Evolutionary conservation across 2,329 filamentous ascomycete genomes (phyloP).

Genomic region (Teratosphaeria gauchensis): DNA sequence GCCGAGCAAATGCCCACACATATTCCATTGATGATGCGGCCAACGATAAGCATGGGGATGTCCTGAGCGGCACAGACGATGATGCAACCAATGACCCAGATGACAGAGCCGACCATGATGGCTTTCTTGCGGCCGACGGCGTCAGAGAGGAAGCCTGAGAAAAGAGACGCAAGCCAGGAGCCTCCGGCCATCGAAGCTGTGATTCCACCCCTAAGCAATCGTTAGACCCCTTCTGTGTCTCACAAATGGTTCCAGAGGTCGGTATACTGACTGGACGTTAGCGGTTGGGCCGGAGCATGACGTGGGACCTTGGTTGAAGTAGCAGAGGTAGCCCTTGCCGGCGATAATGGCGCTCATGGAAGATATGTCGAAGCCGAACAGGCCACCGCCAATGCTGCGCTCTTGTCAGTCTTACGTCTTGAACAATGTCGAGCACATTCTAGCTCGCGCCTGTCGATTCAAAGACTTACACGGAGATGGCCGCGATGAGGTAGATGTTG

Average conservation of each 20-base stretch:
- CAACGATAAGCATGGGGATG: slow-evolving; percentile 61
- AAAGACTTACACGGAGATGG: slow-evolving; percentile 33
- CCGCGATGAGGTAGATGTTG: slow-evolving; percentile 50
- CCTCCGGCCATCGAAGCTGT: slow-evolving; percentile 63
- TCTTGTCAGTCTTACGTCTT: background rate
- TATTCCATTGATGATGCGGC: slow-evolving; percentile 61
- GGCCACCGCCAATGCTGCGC: slow-evolving; percentile 51
- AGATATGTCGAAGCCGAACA: slow-evolving; percentile 72
- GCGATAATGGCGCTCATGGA: slow-evolving; percentile 59
- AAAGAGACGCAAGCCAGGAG: slow-evolving; percentile 55
- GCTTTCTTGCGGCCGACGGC: slow-evolving; percentile 43
- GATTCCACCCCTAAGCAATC: slow-evolving; percentile 41
- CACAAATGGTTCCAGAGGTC: too few species aligned
- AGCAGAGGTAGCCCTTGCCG: slow-evolving; percentile 55
- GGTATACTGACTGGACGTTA: slow-evolving; percentile 42
- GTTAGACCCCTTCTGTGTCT: too few species aligned
- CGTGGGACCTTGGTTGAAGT: slow-evolving; percentile 50
- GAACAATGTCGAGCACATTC: background rate
- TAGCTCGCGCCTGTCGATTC: background rate
- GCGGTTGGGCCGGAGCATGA: slow-evolving; percentile 44
- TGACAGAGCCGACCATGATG: slow-evolving; percentile 35
- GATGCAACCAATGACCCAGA: slow-evolving; percentile 49
- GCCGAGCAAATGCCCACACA: slow-evolving; percentile 64
- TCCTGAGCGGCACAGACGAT: slow-evolving; percentile 56
- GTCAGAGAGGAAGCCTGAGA: slow-evolving; percentile 52